phyloP scores from a whole-genome alignment of 352 stramenopile genomes.

The Phytophthora macrochlamydospora region DNA sequence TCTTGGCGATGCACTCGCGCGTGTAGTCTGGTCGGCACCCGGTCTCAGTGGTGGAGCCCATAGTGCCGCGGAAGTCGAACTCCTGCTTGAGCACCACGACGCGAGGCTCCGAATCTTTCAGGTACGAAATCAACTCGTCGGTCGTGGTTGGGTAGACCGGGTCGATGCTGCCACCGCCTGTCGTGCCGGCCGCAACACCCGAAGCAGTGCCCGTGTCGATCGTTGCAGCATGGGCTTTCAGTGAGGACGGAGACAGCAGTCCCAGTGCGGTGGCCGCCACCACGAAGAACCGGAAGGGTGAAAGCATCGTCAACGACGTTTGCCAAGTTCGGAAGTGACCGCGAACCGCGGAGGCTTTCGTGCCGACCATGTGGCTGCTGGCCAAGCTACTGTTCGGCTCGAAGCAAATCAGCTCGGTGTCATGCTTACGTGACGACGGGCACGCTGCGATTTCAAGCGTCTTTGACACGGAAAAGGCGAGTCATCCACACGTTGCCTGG shows the following conservation, averaged over 20 bases:
- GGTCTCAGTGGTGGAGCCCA: conserved; percentile 21
- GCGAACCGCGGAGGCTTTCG: background rate
- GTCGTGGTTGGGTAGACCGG: conserved; percentile 19
- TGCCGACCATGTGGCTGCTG: background rate
- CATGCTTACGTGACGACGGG: background rate
- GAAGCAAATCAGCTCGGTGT: conserved; percentile 3
- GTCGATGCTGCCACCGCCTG: conserved; percentile 20
- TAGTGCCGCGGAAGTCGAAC: conserved; percentile 23
- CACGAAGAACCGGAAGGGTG: background rate
- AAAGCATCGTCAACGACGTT: background rate
- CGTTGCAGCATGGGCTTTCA: conserved; percentile 1
- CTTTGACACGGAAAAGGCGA: background rate
- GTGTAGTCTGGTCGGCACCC: conserved; percentile 28
- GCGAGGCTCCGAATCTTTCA: conserved; percentile 21
- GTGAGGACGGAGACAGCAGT: background rate
- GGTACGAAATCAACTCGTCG: conserved; percentile 21
- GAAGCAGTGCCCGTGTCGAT: conserved; percentile 13
- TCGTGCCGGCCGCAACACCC: conserved; percentile 21
- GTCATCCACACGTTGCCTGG: too few relatives aligned
- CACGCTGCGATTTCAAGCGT: background rate
- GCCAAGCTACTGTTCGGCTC: conserved; percentile 1
- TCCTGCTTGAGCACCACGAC: conserved; percentile 19
- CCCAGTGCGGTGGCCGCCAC: background rate
- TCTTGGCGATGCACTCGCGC: conserved; percentile 35
- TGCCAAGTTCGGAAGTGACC: conserved; percentile 1